Base-by-base conservation (phyloP, 257 asterid species). In the Solanum megistacrolobum region DNA sequence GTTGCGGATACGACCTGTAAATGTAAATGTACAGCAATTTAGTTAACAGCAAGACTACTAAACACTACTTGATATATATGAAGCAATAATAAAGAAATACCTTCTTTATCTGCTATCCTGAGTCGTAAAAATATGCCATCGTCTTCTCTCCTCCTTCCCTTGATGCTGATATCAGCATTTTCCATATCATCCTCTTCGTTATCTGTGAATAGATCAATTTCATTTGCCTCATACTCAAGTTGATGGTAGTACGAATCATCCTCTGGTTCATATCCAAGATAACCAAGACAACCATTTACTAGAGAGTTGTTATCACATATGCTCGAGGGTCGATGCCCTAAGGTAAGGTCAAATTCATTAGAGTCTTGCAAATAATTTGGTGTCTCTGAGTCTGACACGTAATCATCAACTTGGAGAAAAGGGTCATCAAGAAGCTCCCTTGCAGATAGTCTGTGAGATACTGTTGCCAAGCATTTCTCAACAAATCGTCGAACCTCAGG, bases 361-460 rank as follows among this genome's bases (percentile, higher is more conserved):
- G 91, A 92, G 78, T 92, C 98, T 39, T 92, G 86, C 52, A 62
- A 90, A 83, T 89, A 92, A 73, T 88, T 90, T 38, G 91, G 60
- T 18, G 91, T 87, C 92, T 91, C 93, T 81, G 92, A 90, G 82
- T 92, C 98, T 41, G 55, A 86, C 18, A 62, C 83, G 58, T 83
- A 88, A 93, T 94, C 98, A 75, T 95, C 96, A 21, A 90, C 84
- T 66, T 91, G 94, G 83, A 96, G 99, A 82, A 96, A 96, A 14
- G 95, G 98, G 46, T 96, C 99, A 21, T 93, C 92, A 9, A 96
- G 95, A 89, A 96, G 99, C 92, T 95, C 96, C 93, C 93, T 94
- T 7, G 99, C 99, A 4, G 98, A 94, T 68, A 92, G 88, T 94
- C 99, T 92, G 74, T 93, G 90, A 5, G 96, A 78, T 11, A 93